Conservation (phyloP, 1,139 yeast species). For the Pichia sp. region DNA sequence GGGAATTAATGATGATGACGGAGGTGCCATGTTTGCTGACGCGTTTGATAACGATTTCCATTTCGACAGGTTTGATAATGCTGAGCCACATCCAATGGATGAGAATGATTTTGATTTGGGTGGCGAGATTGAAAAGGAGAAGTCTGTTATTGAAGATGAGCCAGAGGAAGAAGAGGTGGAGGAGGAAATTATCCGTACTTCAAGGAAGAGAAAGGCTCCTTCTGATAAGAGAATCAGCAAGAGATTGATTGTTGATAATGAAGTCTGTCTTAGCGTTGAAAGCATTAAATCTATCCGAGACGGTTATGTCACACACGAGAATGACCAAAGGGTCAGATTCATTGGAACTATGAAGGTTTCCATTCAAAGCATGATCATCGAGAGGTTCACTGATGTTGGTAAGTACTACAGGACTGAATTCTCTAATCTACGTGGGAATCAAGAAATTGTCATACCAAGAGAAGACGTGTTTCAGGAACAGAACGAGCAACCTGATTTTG, state of each 20-base stretch:
- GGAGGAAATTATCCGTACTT: not conserved
- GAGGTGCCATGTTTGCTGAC: not conserved
- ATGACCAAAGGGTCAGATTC: not conserved
- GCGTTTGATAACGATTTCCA: not conserved
- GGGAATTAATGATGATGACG: not conserved
- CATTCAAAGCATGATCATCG: not conserved
- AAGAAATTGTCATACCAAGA: not conserved
- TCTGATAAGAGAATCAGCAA: not conserved
- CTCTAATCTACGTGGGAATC: not conserved
- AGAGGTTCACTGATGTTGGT: not conserved
- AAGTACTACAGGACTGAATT: not conserved
- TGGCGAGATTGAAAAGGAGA: no score
- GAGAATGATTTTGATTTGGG: no score
- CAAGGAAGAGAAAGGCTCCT: not conserved
- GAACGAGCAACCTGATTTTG: not conserved
- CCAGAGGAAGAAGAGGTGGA: not conserved
- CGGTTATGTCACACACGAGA: not conserved
- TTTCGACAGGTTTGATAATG: no score
- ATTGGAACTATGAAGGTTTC: not conserved
- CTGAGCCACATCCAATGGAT: no score
- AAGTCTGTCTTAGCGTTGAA: not conserved
- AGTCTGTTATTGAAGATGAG: no score
- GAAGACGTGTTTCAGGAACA: not conserved
- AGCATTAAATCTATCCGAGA: conserved; percentile 6
- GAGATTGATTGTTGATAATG: conserved; percentile 1